These are phyloP conservation scores for Arabidopsis suecica DNA, from an alignment of 345 rosid genomes.

Conservation along the genomic window DNA sequence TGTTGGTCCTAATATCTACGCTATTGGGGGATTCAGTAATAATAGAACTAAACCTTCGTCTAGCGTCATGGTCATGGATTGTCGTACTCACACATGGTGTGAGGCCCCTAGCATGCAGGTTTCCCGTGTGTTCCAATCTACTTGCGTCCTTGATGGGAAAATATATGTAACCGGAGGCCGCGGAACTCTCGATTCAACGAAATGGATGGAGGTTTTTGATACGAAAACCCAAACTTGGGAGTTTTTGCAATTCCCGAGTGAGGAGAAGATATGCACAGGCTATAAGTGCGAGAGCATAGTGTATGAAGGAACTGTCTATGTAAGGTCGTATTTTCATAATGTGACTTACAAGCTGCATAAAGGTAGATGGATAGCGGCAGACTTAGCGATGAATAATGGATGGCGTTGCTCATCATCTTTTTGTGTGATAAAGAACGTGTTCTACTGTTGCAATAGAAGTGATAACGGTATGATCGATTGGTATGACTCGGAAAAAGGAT, in stretches of 20 bases:
- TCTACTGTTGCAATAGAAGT: conserved; percentile 51
- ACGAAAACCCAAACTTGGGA: conserved; percentile 50
- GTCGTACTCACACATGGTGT: conserved; percentile 64
- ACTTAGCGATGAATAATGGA: conserved; percentile 63
- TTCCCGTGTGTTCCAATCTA: conserved; percentile 58
- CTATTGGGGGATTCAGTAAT: conserved; percentile 61
- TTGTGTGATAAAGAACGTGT: conserved; percentile 60
- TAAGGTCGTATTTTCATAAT: neutral
- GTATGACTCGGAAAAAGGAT: conserved; percentile 47
- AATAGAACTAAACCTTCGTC: conserved; percentile 49
- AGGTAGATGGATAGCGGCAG: conserved; percentile 56
- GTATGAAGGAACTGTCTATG: conserved; percentile 26
- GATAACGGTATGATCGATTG: conserved; percentile 56
- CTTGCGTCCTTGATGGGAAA: conserved; percentile 55
- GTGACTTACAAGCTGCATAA: conserved; percentile 55
- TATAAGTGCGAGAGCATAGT: neutral
- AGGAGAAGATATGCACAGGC: neutral
- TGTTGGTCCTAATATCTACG: conserved; percentile 54
- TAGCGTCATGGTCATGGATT: conserved; percentile 64
- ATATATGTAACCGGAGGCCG: conserved; percentile 72
- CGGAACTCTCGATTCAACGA: conserved; percentile 50
- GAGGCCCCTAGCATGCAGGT: conserved; percentile 56
- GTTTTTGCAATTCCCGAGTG: neutral
- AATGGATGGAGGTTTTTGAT: conserved; percentile 76
- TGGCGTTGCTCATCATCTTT: conserved; percentile 38